phyloP scores from a whole-genome alignment of 495 filamentous ascomycete species.

The Tuber umbilicatum region DNA sequence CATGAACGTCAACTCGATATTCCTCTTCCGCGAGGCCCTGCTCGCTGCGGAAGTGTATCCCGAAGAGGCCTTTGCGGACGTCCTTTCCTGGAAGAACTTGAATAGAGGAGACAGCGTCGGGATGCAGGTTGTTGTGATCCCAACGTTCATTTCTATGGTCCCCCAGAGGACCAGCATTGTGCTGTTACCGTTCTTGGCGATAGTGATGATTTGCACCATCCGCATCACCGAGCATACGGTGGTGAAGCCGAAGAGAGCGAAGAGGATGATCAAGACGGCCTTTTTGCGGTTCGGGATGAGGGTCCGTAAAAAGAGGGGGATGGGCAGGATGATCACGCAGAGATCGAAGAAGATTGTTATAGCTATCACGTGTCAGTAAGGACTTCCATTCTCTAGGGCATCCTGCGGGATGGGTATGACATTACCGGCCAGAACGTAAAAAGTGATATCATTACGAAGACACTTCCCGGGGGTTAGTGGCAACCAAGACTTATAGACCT shows the following conservation, averaged over 20 bases:
- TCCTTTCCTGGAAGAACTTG: conserved; percentile 31
- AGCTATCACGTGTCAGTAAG: conserved; percentile 19
- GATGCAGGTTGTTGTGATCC: conserved; percentile 41
- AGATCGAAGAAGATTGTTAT: conserved; percentile 53
- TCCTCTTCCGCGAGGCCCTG: conserved; percentile 13
- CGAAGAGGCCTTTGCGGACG: conserved; percentile 21
- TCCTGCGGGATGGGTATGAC: not conserved
- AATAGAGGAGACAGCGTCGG: conserved; percentile 30
- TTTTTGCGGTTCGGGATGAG: conserved; percentile 52
- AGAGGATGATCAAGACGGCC: conserved; percentile 51
- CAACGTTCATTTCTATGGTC: conserved; percentile 55
- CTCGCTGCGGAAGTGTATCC: conserved; percentile 18
- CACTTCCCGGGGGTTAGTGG: conserved; percentile 45
- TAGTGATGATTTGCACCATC: conserved; percentile 51
- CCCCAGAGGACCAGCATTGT: conserved; percentile 57
- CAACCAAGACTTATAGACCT: conserved; percentile 51
- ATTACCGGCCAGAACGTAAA: conserved; percentile 48
- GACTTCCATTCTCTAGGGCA: not conserved
- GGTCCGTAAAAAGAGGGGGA: conserved; percentile 50
- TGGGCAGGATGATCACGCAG: conserved; percentile 50
- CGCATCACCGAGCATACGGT: conserved; percentile 54
- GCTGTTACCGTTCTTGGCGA: conserved; percentile 53
- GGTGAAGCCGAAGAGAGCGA: conserved; percentile 55
- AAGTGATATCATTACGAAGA: conserved; percentile 49
- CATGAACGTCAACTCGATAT: conserved; percentile 31